Base-by-base conservation (phyloP, 352 stramenopile species). In the Globisporangium takayamanum region DNA sequence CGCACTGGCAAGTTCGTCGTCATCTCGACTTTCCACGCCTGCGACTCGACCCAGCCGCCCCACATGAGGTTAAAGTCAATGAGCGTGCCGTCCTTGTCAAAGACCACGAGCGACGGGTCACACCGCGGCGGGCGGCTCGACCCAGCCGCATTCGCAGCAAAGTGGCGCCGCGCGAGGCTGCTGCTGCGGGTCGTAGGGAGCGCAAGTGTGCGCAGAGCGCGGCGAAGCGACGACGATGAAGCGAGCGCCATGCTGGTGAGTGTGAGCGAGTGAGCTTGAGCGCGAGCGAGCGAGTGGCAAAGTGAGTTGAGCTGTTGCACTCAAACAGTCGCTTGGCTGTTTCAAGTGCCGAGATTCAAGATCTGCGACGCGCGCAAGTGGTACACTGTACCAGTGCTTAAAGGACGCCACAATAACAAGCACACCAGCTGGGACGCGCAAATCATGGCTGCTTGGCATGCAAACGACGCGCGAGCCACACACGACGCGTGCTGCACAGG, bases 1-100 rank as follows among this genome's bases (percentile, higher is more conserved):
- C 84, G 82, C 45, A 94, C 80, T 4, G 82, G 82, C 28, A 91
- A 58, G 18, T 59, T 59, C 14, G 80, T 91, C 25, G 79, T 92
- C 83, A 93, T 94, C 65, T 95, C 86, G 22, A 95, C 78, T 50
- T 81, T 76, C 80, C 80, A 92, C 7, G 84, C 85, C 53, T 94
- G 83, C 5, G 78, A 89, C 64, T 94, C 84, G 57, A 93, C 78
- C 84, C 84, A 95, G 47, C 80, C 79, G 55, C 82, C 83, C 86
- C 86, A 95, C 86, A 94, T 95, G 70, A 89, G 74, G 57, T 90
- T 92, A 59, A 95, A 95, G 66, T 95, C 86, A 59, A 95, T 94
- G 53, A 95, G 81, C 58, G 86, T 95, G 62, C 86, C 86, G 59
- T 95, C 86, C 70, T 95, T 95, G 69, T 95, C 84, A 46, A 95